phyloP scores from a whole-genome alignment of 345 rosid genomes.

The Lepidium aucheri region DNA sequence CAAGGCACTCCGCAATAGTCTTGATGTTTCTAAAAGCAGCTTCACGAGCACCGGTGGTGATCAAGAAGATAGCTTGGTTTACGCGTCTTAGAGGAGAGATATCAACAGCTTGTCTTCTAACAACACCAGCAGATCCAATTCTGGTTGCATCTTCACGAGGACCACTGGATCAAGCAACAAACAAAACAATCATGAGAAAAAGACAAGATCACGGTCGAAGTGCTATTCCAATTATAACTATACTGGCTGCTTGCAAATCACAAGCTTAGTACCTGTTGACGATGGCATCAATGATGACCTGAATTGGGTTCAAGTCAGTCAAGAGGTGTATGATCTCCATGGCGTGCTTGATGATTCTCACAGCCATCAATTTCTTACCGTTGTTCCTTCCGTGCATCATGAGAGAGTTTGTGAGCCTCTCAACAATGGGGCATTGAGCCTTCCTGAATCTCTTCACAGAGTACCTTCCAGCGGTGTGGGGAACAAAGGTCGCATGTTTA shows the following conservation, averaged over 20 bases:
- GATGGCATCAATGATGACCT: conserved; percentile 70
- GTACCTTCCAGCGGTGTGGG: conserved; percentile 84
- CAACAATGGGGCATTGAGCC: conserved; percentile 80
- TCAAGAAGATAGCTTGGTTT: conserved; percentile 66
- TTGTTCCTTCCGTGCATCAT: conserved; percentile 91
- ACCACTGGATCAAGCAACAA: conserved; percentile 37
- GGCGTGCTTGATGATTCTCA: conserved; percentile 60
- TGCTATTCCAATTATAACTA: background rate
- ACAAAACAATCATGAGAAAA: background rate
- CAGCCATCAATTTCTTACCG: conserved; percentile 76
- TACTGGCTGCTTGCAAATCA: background rate
- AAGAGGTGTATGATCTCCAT: conserved; percentile 75
- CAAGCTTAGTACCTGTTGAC: conserved; percentile 47
- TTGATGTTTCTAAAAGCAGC: conserved; percentile 77
- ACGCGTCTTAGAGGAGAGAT: conserved; percentile 76
- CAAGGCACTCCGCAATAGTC: conserved; percentile 82
- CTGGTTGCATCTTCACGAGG: conserved; percentile 85
- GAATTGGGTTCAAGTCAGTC: conserved; percentile 68
- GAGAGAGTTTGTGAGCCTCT: conserved; percentile 78
- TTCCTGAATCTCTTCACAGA: conserved; percentile 81
- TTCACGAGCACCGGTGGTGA: conserved; percentile 80
- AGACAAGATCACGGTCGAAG: background rate
- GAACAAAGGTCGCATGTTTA: conserved; percentile 66
- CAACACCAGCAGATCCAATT: conserved; percentile 88
- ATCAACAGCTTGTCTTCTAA: conserved; percentile 85